phyloP scores from a whole-genome alignment of 225 moss, liverwort and hornwort genomes.

The Pleurozium schreberi region DNA sequence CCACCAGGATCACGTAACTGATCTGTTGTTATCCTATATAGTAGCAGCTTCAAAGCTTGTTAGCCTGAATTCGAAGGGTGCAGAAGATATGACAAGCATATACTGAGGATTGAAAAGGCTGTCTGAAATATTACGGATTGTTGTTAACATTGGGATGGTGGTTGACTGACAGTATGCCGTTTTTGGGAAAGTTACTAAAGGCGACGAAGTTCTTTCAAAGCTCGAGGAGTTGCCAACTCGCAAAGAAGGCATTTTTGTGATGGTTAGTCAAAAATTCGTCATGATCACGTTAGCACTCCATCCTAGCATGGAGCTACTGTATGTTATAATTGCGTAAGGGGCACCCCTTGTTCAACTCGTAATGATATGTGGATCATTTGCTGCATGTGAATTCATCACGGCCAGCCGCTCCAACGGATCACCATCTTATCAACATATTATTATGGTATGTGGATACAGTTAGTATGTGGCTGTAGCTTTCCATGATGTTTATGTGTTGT shows the following conservation, averaged over 20 bases:
- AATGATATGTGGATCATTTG: not conserved
- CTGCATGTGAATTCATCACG: not conserved
- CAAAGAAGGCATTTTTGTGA: constrained; percentile 93
- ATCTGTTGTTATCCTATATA: not conserved
- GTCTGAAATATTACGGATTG: not conserved
- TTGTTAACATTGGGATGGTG: not conserved
- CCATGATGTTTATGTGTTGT: not conserved
- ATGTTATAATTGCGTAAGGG: not conserved
- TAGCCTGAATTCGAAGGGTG: not conserved
- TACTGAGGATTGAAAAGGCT: not conserved
- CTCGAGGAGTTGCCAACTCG: constrained; percentile 80
- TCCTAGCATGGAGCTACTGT: not conserved
- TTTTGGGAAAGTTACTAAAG: constrained; percentile 93
- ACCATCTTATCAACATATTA: constrained; percentile 82
- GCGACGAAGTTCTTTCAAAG: constrained; percentile 76
- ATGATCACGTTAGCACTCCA: not conserved
- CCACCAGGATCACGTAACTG: not conserved
- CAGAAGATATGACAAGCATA: not conserved
- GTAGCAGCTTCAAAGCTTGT: not conserved
- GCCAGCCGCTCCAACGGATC: constrained; percentile 87
- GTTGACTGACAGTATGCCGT: constrained; percentile 63
- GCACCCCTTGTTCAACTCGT: not conserved
- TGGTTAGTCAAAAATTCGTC: constrained; percentile 24
- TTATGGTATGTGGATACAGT: constrained; percentile 43
- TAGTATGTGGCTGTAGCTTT: not conserved